Base-by-base conservation (phyloP, 768 basidiomycete genomes). In the Inosperma sp. region DNA sequence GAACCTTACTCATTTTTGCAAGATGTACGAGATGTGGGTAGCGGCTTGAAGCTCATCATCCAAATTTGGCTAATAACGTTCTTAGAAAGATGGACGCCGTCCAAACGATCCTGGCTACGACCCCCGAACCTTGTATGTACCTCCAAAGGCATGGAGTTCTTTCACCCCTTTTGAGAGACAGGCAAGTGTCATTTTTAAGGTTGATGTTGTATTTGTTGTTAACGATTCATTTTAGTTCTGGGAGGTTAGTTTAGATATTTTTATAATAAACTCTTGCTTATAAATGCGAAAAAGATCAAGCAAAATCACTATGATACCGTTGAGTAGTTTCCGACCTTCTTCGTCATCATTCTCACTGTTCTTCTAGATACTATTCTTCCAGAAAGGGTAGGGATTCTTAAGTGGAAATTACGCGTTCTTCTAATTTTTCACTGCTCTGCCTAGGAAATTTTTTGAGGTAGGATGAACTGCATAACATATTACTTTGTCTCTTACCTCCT, bases 151-250 rank as follows among this genome's bases (percentile, higher is more conserved):
- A 0, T 95, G 93, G 92, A 72, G 73, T 22, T 72, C 73, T 0
- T 95, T 99, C 60, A 95, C 93, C 2, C 93, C 94, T 0, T 99
- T 99, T 63, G 96, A 99, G 71, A 93, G 84, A 59, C 93, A 91
- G 77, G 85, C 80, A 51, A 26, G 63, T 66, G 40, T 9, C 14
- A 47, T 50, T 19, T 29, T 17, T 26, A n/a, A 9, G 29, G 16
- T 9, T 29, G 7, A 14, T 7, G 42, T 23, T n/a, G 7, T 10
- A 27, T 43, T 29, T n/a, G 27, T 13, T 23, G 7, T 48, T 30
- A 7, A 44, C 41, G 14, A 46, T 16, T 14, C 8, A 45, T 44
- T 31, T 57, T 61, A 91, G 80, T 89, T 89, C 53, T 86, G 84
- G 83, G 83, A 86, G 78, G 81, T 81, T 62, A 31, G 80, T 68